Evolutionary conservation across 2,329 filamentous ascomycete genomes (phyloP).

Genomic region (Colletotrichum phormii): DNA sequence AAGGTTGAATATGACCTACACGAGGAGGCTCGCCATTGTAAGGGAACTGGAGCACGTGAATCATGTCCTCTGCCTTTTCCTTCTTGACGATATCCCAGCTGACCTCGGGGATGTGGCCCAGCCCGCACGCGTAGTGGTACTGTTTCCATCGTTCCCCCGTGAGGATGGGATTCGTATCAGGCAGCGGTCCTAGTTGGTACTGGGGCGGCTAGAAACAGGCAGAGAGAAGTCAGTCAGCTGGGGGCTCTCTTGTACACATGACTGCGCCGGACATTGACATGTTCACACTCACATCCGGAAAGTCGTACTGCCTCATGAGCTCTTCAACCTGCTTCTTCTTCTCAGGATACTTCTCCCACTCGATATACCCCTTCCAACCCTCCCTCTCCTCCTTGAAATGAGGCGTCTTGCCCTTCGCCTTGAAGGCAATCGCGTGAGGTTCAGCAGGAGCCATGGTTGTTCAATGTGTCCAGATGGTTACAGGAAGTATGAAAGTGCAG

Average conservation of each 20-base stretch:
- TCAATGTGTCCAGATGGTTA: too few relatives aligned
- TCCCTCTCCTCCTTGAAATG: conserved; percentile 23
- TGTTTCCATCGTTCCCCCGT: conserved; percentile 67
- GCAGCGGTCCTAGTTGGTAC: conserved; percentile 66
- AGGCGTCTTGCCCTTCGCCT: conserved; percentile 11
- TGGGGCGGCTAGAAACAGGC: conserved; percentile 55
- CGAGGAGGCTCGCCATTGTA: conserved; percentile 69
- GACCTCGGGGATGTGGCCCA: conserved; percentile 64
- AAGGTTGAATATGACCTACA: neutral
- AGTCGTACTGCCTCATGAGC: conserved; percentile 50
- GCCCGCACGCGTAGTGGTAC: conserved; percentile 63
- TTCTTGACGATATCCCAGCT: conserved; percentile 64
- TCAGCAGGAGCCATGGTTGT: conserved; percentile 17
- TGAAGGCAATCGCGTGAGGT: conserved; percentile 12
- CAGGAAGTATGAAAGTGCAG: too few relatives aligned
- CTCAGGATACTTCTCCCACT: conserved; percentile 77
- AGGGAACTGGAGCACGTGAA: conserved; percentile 71
- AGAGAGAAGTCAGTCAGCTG: conserved; percentile 7
- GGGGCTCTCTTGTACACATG: too few relatives aligned
- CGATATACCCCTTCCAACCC: conserved; percentile 63
- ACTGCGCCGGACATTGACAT: neutral
- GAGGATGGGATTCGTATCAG: conserved; percentile 68
- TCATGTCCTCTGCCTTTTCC: conserved; percentile 70
- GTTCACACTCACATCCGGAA: conserved; percentile 40
- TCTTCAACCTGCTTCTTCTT: conserved; percentile 71